Evolutionary conservation across 2,329 filamentous ascomycete species (phyloP).

Genomic region (Xylaria sp.): DNA sequence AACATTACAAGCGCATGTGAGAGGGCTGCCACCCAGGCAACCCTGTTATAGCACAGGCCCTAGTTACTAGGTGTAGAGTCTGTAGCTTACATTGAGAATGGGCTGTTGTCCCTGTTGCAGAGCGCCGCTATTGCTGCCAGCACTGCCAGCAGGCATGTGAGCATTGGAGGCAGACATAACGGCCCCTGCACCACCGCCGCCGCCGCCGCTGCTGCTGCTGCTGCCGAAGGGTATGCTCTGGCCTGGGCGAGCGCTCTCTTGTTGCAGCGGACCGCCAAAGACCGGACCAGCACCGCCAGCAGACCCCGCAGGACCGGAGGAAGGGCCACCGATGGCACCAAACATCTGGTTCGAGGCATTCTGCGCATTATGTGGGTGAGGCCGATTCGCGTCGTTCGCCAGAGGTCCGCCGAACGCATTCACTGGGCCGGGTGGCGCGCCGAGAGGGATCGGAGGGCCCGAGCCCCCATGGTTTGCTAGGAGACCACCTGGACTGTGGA

Average conservation of each 20-base stretch:
- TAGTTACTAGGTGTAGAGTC: background rate
- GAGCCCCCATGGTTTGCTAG: constrained; percentile 77
- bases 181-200: constrained; percentile 63
- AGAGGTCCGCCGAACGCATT: constrained; percentile 64
- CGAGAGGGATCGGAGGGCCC: constrained; percentile 62
- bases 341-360: constrained; percentile 65
- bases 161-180: constrained; percentile 52
- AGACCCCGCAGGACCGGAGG: constrained; percentile 47
- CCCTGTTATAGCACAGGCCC: no score
- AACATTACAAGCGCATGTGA: background rate
- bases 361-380: constrained; percentile 63
- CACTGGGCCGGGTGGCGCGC: constrained; percentile 62
- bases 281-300: constrained; percentile 70
- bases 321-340: constrained; percentile 46
- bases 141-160: constrained; percentile 49
- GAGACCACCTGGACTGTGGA: constrained; percentile 91
- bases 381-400: constrained; percentile 62
- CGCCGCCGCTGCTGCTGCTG: constrained; percentile 60
- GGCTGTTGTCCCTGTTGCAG: constrained; percentile 54
- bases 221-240: constrained; percentile 70
- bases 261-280: constrained; percentile 76
- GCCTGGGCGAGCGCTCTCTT: constrained; percentile 65
- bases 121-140: constrained; percentile 52
- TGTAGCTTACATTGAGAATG: constrained; percentile 73
- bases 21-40: background rate